Evolutionary conservation across 164 flowering plant genomes (phyloP), one percentile per base, ranked within the genome.

Genomic region (Amborella trichopoda): DNA sequence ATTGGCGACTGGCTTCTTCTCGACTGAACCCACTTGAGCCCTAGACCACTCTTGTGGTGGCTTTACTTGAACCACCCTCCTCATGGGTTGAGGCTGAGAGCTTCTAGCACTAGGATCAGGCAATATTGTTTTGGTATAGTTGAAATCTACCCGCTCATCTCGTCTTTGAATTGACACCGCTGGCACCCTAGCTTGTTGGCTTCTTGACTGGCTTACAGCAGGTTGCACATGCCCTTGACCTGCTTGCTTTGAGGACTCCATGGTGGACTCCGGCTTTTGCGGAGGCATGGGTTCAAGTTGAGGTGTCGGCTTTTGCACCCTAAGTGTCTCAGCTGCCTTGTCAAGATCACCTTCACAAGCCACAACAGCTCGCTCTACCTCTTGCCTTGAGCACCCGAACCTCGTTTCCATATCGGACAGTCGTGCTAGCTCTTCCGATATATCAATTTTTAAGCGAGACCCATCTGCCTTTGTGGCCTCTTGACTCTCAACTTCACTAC

Each of bases 271-370:
- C n/a, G n/a, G n/a, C n/a, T n/a, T n/a, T n/a, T n/a, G n/a, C n/a
- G n/a, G n/a, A n/a, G n/a, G n/a, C n/a, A n/a, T n/a, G n/a, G n/a
- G n/a, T n/a, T n/a, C n/a, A 13, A n/a, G 16, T 38, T 38, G 57
- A 6, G 55, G 59, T 16, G 81, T 89, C 34, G 63, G 83, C 59
- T 75, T 90, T 54, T 68, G 75, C 17, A 48, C 27, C 46, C 48
- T 78, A 18, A 91, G 51, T 14, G 60, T 56, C 17, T 79, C 89
- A 19, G 57, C 81, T 5, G 98, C 86, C 70, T 79, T 83, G 17
- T 74, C 78, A 50, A 87, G 65, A 68, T 91, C 96, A 60, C 98
- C 98, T 55, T 91, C 95, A 58, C 73, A 77, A 6, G 75, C 56
- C 48, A 91, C 85, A 40, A 83, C 55, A 25, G 77, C 93, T 54